Evolutionary conservation across 345 rosid species (phyloP), one percentile per base, ranked within the genome.

Genomic region (Camelina neglecta): DNA sequence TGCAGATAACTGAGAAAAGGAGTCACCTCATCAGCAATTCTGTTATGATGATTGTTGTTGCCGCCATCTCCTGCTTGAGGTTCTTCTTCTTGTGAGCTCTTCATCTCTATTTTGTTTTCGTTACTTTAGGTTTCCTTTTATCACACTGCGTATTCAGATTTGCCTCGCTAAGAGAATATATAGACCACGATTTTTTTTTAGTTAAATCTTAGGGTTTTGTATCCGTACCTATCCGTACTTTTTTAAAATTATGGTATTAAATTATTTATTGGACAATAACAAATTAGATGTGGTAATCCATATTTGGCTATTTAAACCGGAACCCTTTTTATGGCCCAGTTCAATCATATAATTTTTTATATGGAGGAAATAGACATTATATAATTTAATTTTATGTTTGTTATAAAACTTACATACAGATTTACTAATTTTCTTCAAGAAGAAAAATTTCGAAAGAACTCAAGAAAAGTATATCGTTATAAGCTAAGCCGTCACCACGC

Each of bases 401-500:
- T 45, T 26, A 26, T 45, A 45, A 45, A 45, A 9, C 36, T 62
- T 63, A 47, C 10, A 47, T 63, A 47, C 10, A 47, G 6, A 47
- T 47, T 47, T 15, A 6, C 3, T 33, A 0, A 45, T 15, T 15
- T 47, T 47, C 20, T 26, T 26, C 0, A 3, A 26, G 0, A 13
- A 45, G 11, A 26, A 15, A 45, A 45, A 45, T 33, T 1, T 33
- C 1, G 8, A 33, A 33, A 33, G 18, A 45, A 45, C 18, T 15
- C 50, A 45, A 13, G 16, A n/a, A n/a, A 16, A 48, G 2, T 18
- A 50, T 50, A 49, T 18, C 18, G 20, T 18, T 49, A 15, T 47
- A 47, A 6, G 20, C 24, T 11, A 23, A 61, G 8, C 68, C 68
- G 5, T 53, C 61, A 72, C 57, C 71, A 73, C 65, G 77, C 77